Evolutionary conservation across 176 grass and related monocot species (phyloP).

Genomic region (Rhipidocladum racemiflorum): DNA sequence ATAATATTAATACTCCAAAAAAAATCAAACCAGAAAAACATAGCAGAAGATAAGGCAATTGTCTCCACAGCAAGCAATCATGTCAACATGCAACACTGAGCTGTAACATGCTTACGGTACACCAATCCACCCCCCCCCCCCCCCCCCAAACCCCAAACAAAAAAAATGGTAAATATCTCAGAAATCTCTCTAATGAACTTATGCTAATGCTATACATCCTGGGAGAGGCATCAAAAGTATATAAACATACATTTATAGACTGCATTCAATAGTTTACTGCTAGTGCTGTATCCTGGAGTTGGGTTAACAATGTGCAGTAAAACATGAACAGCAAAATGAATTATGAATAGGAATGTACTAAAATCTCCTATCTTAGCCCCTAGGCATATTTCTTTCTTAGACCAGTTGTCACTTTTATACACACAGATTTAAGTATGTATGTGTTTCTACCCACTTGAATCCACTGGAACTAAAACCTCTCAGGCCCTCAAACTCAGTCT

Average conservation of each 20-base stretch:
- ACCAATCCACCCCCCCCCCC: not conserved
- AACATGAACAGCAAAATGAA: not conserved
- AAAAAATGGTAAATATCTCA: too few species aligned
- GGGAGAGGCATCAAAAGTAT: not conserved
- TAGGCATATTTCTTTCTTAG: not conserved
- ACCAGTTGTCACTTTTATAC: not conserved
- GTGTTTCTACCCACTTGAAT: not conserved
- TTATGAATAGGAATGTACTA: not conserved
- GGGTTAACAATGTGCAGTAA: not conserved
- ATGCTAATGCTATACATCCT: not conserved
- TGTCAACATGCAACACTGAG: not conserved
- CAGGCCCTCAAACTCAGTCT: not conserved
- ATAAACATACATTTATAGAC: not conserved
- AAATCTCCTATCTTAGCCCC: not conserved
- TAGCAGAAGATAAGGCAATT: not conserved
- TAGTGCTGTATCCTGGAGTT: not conserved
- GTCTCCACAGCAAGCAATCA: not conserved
- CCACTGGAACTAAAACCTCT: not conserved
- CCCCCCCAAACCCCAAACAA: too few species aligned
- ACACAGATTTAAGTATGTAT: not conserved
- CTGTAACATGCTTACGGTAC: not conserved
- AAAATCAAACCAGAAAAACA: not conserved
- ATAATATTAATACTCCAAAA: not conserved
- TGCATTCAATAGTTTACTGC: not conserved
- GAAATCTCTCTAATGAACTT: not conserved